Percentiles rank a stretch among this genome's conserved stretches.
Evolutionary conservation across 148 eudicot genomes (phyloP).

Genomic region (Rhododendron ferrugineum): DNA sequence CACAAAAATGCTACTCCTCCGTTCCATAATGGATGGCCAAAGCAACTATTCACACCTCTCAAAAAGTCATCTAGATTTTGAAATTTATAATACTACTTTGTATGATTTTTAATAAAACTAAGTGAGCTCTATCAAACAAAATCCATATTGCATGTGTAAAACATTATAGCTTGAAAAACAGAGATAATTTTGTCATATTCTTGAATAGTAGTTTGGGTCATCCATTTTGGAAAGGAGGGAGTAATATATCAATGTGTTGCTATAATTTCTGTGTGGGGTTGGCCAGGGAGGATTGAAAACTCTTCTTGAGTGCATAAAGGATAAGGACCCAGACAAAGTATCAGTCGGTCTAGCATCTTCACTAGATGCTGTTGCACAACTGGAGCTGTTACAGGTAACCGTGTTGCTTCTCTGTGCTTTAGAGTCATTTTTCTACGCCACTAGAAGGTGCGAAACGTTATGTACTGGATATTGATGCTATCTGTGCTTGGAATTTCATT

Average conservation of each 20-base stretch:
- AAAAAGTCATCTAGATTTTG: no score
- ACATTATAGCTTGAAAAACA: no score
- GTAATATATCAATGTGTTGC: background rate
- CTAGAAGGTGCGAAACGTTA: background rate
- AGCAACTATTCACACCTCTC: no score
- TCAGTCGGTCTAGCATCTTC: constrained; percentile 85
- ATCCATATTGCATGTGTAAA: no score
- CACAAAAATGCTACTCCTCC: background rate
- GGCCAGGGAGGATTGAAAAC: constrained; percentile 69
- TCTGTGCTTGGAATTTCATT: constrained; percentile 8
- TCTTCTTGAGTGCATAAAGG: constrained; percentile 64
- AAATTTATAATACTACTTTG: no score
- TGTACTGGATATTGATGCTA: background rate
- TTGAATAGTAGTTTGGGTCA: no score
- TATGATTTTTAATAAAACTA: no score
- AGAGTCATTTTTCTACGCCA: background rate
- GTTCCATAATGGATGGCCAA: no score
- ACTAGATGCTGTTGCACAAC: constrained; percentile 73
- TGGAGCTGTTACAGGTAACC: constrained; percentile 86
- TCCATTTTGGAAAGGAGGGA: no score
- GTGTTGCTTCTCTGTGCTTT: background rate
- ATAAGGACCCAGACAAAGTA: constrained; percentile 84
- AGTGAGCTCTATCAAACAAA: no score
- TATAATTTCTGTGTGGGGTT: background rate
- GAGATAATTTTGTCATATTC: no score